Evolutionary conservation across 495 filamentous ascomycete genomes (phyloP).

Genomic region (Xylaria venustula): DNA sequence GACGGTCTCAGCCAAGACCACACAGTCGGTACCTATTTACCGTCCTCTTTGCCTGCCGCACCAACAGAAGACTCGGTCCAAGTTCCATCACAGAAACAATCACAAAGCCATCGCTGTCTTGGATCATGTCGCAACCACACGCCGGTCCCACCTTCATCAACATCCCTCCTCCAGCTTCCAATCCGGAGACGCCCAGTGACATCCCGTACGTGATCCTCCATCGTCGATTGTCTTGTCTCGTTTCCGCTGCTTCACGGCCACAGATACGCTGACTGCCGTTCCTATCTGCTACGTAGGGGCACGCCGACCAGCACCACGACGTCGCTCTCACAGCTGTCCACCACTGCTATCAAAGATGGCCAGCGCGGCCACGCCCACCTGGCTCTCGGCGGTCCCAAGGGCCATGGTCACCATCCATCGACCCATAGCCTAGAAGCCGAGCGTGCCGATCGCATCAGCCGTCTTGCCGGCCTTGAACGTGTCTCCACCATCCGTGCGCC

Average conservation of each 20-base stretch:
- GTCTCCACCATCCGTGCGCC: slow-evolving; percentile 65
- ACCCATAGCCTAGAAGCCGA: slow-evolving; percentile 79
- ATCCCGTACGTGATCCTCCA: slow-evolving; percentile 67
- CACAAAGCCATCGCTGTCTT: not conserved
- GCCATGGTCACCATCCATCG: slow-evolving; percentile 59
- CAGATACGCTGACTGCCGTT: not conserved
- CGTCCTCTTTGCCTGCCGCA: not conserved
- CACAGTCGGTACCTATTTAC: slow-evolving; percentile 1
- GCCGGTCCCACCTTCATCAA: slow-evolving; percentile 72
- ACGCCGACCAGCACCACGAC: slow-evolving; percentile 89
- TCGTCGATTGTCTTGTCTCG: slow-evolving; percentile 7
- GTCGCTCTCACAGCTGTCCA: slow-evolving; percentile 81
- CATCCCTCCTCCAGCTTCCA: slow-evolving; percentile 78
- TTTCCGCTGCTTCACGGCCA: not conserved
- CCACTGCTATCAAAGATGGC: slow-evolving; percentile 91
- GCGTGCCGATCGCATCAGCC: slow-evolving; percentile 89
- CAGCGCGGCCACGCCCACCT: slow-evolving; percentile 69
- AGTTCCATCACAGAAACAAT: no score
- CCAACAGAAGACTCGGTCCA: not conserved
- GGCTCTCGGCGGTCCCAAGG: slow-evolving; percentile 44
- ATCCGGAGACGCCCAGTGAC: slow-evolving; percentile 85
- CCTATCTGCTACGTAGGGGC: slow-evolving; percentile 53
- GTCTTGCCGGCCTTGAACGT: slow-evolving; percentile 80
- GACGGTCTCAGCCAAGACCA: not conserved
- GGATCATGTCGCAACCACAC: slow-evolving; percentile 39